These are phyloP conservation scores for Tetraselmis striata DNA, from an alignment of 139 green algal species.

Conservation along the genomic window DNA sequence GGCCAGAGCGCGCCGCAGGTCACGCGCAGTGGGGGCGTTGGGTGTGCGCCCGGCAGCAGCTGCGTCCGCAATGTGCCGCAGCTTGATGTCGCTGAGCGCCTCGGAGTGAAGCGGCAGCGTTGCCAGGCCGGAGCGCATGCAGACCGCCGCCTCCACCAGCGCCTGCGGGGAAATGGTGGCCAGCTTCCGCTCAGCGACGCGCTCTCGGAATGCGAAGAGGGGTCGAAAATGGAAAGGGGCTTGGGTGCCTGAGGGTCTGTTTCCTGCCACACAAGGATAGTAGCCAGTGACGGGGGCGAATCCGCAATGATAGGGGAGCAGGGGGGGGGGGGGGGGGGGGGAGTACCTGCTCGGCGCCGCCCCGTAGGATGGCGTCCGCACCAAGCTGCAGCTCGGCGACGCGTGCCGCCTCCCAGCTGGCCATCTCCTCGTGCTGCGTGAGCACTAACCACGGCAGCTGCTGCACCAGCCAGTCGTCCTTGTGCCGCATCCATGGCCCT, in stretches of 20 bases:
- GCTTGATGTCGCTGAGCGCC: background rate
- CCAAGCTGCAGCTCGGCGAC: background rate
- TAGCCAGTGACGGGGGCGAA: too few relatives aligned
- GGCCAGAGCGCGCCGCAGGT: background rate
- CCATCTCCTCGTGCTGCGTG: conserved; percentile 1
- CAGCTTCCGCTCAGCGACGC: too few relatives aligned
- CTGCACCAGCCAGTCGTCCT: conserved; percentile 5
- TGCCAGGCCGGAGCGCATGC: background rate
- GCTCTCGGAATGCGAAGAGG: too few relatives aligned
- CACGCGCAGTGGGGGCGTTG: background rate
- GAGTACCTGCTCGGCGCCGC: background rate
- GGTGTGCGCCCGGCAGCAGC: too few relatives aligned
- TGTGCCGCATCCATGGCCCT: background rate
- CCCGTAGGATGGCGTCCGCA: background rate
- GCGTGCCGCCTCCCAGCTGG: conserved; percentile 4
- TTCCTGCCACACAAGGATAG: too few relatives aligned
- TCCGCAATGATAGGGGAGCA: too few relatives aligned
- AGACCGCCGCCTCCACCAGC: background rate
- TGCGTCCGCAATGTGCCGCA: background rate
- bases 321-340: too few relatives aligned
- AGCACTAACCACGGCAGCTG: background rate
- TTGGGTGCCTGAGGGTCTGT: too few relatives aligned
- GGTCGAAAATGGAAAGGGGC: too few relatives aligned
- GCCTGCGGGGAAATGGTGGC: too few relatives aligned
- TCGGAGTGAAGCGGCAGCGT: background rate